phyloP scores from a whole-genome alignment of 768 basidiomycete species.

The Lyophyllum shimeji region DNA sequence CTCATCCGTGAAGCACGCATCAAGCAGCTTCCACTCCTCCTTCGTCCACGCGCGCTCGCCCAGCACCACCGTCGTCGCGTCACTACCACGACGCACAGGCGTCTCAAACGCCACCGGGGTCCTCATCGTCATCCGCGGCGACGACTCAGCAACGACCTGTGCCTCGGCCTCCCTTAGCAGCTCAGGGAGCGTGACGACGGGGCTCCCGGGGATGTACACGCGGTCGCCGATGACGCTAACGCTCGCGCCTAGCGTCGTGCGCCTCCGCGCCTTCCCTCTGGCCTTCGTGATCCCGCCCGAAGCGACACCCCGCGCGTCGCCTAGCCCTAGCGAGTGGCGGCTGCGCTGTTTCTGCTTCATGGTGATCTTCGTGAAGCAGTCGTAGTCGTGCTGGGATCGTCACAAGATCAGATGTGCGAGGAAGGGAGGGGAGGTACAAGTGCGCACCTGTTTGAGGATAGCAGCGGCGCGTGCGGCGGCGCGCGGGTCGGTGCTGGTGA shows the following conservation, averaged over 20 bases:
- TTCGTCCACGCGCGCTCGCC: constrained; percentile 56
- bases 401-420: background rate
- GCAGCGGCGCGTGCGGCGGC: constrained; percentile 93
- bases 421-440: background rate
- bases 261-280: constrained; percentile 7
- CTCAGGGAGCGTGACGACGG: constrained; percentile 51
- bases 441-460: constrained; percentile 81
- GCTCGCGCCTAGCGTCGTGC: constrained; percentile 25
- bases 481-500: constrained; percentile 79
- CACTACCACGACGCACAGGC: constrained; percentile 12
- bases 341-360: constrained; percentile 27
- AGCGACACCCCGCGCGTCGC: background rate
- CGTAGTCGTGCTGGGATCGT: constrained; percentile 78
- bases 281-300: constrained; percentile 31
- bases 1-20: constrained; percentile 77
- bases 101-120: constrained; percentile 24
- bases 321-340: constrained; percentile 25
- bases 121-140: background rate
- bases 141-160: constrained; percentile 33
- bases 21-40: constrained; percentile 78
- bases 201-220: constrained; percentile 57
- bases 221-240: constrained; percentile 49
- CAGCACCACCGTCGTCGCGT: background rate
- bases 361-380: constrained; percentile 63
- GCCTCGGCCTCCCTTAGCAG: constrained; percentile 60